phyloP scores from a whole-genome alignment of 331 rosid species.

The Malus hybrid region DNA sequence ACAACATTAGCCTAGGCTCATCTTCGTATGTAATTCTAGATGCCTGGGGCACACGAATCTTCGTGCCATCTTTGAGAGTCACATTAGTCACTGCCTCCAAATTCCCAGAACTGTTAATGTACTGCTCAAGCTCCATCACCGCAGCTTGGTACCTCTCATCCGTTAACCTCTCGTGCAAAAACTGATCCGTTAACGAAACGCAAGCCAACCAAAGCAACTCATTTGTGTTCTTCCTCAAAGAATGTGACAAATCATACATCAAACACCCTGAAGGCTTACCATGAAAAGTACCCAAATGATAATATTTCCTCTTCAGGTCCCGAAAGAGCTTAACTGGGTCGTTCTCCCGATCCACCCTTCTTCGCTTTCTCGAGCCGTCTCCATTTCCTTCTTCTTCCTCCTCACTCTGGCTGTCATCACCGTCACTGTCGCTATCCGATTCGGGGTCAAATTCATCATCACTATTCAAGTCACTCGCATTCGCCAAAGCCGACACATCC shows the following conservation, averaged over 20 bases:
- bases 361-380: constrained; percentile 44
- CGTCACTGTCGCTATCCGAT: constrained; percentile 35
- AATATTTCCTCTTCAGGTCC: constrained; percentile 62
- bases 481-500: constrained; percentile 58
- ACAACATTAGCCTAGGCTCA: constrained; percentile 85
- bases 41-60: constrained; percentile 61
- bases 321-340: constrained; percentile 53
- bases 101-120: constrained; percentile 72
- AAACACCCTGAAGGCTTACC: constrained; percentile 94
- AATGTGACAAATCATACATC: constrained; percentile 83
- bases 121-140: constrained; percentile 90
- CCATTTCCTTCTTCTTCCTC: constrained; percentile 26
- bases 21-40: constrained; percentile 76
- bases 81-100: constrained; percentile 68
- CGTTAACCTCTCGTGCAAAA: constrained; percentile 77
- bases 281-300: constrained; percentile 77
- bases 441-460: constrained; percentile 43
- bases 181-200: constrained; percentile 81
- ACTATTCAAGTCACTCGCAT: constrained; percentile 43
- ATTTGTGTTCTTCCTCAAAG: constrained; percentile 69
- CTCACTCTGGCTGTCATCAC: constrained; percentile 40
- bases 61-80: constrained; percentile 82
- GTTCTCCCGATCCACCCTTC: constrained; percentile 37
- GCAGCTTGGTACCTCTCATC: constrained; percentile 89
- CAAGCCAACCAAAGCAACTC: constrained; percentile 89